A percentile compares a stretch with the other conserved stretches of the same genome.
Conservation (phyloP, 768 basidiomycete genomes). For the Kondoa subrosea region DNA sequence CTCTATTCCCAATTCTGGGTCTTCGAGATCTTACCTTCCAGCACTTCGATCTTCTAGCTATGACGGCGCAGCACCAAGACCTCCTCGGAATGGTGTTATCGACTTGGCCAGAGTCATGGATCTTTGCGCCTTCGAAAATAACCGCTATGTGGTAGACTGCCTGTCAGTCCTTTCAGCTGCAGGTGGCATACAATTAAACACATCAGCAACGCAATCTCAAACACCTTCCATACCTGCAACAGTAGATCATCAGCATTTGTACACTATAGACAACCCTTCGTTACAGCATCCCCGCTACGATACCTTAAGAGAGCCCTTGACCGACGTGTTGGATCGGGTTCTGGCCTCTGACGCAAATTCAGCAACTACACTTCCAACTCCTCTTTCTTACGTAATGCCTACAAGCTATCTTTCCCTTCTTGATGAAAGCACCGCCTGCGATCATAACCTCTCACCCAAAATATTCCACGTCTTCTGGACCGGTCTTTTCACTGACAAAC, state of each 20-base stretch:
- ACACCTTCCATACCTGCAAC: slow-evolving; percentile 52
- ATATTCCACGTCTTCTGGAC: slow-evolving; percentile 99
- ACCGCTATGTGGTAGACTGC: slow-evolving; percentile 91
- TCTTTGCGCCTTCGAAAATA: slow-evolving; percentile 70
- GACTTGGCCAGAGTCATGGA: slow-evolving; percentile 83
- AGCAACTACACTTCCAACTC: not conserved
- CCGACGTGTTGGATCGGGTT: not conserved
- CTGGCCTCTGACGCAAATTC: not conserved
- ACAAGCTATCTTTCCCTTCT: not conserved
- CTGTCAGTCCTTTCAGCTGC: slow-evolving; percentile 82
- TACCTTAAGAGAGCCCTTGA: not conserved
- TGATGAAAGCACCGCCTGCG: slow-evolving; percentile 33
- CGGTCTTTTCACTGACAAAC: slow-evolving; percentile 93
- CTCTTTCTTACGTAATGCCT: not conserved
- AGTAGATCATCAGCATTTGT: slow-evolving; percentile 36
- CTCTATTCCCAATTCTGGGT: slow-evolving; percentile 1
- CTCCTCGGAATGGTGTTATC: slow-evolving; percentile 60
- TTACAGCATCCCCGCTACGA: slow-evolving; percentile 19
- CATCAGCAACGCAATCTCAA: not conserved
- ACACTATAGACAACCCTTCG: slow-evolving; percentile 16
- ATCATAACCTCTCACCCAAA: slow-evolving; percentile 66
- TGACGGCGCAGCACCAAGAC: slow-evolving; percentile 58
- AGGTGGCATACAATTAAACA: slow-evolving; percentile 45
- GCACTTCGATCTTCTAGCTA: not conserved
- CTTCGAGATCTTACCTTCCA: not conserved